A percentile compares a stretch with the other conserved stretches of the same genome.
These are phyloP conservation scores for Geranium brycei DNA, from an alignment of 345 rosid genomes.

Conservation along the genomic window DNA sequence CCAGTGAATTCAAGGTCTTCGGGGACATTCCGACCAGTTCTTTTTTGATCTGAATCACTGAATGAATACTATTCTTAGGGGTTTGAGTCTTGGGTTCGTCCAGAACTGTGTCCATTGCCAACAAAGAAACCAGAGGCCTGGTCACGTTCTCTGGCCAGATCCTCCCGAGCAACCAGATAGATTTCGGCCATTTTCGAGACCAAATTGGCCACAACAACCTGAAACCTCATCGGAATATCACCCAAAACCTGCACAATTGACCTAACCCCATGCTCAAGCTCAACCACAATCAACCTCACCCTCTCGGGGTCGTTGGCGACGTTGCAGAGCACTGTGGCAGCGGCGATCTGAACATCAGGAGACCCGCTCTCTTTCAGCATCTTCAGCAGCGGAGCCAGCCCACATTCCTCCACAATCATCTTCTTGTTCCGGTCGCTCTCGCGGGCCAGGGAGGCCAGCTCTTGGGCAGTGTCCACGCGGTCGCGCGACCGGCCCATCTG, in stretches of 20 bases:
- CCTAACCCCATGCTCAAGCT: constrained; percentile 26
- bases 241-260: constrained; percentile 33
- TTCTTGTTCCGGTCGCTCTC: constrained; percentile 48
- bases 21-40: constrained; percentile 16
- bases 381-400: constrained; percentile 34
- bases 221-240: constrained; percentile 37
- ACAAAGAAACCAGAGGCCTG: constrained; percentile 30
- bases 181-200: constrained; percentile 39
- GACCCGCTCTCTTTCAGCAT: constrained; percentile 39
- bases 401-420: constrained; percentile 53
- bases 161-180: constrained; percentile 29
- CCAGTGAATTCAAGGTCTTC: neutral
- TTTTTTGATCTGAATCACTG: constrained; percentile 42
- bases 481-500: constrained; percentile 38
- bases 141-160: constrained; percentile 34
- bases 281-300: constrained; percentile 23
- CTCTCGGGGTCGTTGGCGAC: constrained; percentile 25
- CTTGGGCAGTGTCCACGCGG: constrained; percentile 39
- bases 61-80: constrained; percentile 28
- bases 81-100: constrained; percentile 11
- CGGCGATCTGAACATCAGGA: constrained; percentile 39
- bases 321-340: constrained; percentile 26
- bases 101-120: constrained; percentile 26
- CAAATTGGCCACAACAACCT: constrained; percentile 32
- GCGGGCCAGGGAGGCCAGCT: constrained; percentile 35